Evolutionary conservation across 495 filamentous ascomycete species (phyloP), one percentile per base, ranked within the genome.

Genomic region (Alectoria sarmentosa): DNA sequence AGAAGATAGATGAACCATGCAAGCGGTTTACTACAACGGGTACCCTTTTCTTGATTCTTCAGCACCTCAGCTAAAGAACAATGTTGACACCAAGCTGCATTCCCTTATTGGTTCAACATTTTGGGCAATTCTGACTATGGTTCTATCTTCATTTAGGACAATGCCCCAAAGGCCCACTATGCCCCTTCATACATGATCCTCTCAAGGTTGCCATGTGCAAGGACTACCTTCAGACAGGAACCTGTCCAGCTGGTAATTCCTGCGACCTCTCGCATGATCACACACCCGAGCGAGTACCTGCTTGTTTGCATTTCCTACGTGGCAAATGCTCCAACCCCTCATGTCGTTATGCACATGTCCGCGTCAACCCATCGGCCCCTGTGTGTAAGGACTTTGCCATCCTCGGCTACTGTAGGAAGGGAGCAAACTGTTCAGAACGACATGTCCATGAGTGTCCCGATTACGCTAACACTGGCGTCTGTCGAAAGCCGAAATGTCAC

Each of bases 211-310:
- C 94, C 46, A 89, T 95, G 57, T 98, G 94, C 85, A 91, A 88
- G 72, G 85, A 88, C 62, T 96, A 88, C 73, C 82, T 97, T 61
- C 82, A 86, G 64, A 90, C 87, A 76, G 89, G 89, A 72, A 80
- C 85, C 67, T 98, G 94, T 78, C 78, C 79, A 63, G 84, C 84
- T 75, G 92, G 91, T 75, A 85, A 86, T 70, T 82, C 83, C 73
- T 98, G 94, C 79, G 91, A 96, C 76, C 83, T 98, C 63, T 97
- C 94, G 66, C 94, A 98, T 83, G 89, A 92, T 44, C 82, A 91
- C 52, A 91, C 84, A 64, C 86, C 91, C 68, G 84, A 97, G 74
- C 85, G 92, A 73, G 90, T 90, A 65, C 91, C 94, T 66, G 80
- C 88, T 56, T 98, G 94, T 78, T 72, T 92, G 76, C 91, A 96